Evolutionary conservation across 2,329 filamentous ascomycete species (phyloP), one percentile per base, ranked within the genome.

Genomic region (Drechslerella stenobrocha): DNA sequence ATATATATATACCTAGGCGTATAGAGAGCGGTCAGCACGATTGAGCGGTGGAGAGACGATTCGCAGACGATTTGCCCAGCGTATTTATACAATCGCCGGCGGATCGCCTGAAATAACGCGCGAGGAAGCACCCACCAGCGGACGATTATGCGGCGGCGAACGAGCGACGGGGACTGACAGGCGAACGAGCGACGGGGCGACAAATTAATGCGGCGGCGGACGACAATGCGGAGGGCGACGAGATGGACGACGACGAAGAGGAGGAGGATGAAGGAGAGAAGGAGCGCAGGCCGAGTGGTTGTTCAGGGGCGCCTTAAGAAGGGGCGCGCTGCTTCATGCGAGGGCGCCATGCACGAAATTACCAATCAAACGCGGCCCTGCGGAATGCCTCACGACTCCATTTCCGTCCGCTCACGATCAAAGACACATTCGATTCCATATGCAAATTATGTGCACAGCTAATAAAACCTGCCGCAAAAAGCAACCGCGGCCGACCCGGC

Each of bases 381-480:
- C n/a, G n/a, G n/a, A n/a, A n/a, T n/a, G n/a, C n/a, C n/a, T n/a
- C n/a, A n/a, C n/a, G n/a, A 37, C 15, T 37, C 11, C 15, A 13
- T 37, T 13, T 37, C 6, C 30, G 6, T 6, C 15, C 34, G 34
- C 11, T 5, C 11, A 13, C 34, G 34, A 5, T 18, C 37, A 18
- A 18, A 3, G 7, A 20, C 13, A 8, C 15, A 18, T 42, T 42
- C 37, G 9, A 67, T 67, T 59, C 55, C 55, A 55, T 53, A 67
- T 60, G 63, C 63, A 67, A 67, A 60, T 67, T 67, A 58, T 67
- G 46, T 60, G 63, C 63, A 60, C 63, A 67, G 52, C 42, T 53
- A 65, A 37, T 9, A 37, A 37, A 48, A 45, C 55, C 63, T 51
- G 48, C 55, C 61, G 24, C 37, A 20, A 46, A 46, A 13, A 26